A percentile compares a stretch with the other conserved stretches of the same genome.
These are phyloP conservation scores for Begonia masoniana DNA, from an alignment of 306 rosid genomes.

Conservation along the genomic window DNA sequence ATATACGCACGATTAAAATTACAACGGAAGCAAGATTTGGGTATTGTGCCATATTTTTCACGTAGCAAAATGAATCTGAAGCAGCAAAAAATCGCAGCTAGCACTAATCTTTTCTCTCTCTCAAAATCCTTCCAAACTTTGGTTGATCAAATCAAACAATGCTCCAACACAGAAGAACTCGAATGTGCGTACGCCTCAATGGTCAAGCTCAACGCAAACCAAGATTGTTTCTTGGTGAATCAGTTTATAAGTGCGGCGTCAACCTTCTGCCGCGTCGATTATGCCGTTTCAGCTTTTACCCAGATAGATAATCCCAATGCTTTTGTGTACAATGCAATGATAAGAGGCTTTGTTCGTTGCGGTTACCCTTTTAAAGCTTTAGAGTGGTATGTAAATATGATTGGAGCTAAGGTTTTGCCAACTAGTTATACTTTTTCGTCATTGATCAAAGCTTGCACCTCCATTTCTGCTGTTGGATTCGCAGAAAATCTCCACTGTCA, in stretches of 20 bases:
- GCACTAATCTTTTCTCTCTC: conserved; percentile 1
- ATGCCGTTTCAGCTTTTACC: conserved; percentile 33
- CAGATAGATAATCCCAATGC: conserved; percentile 37
- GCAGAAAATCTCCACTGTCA: conserved; percentile 52
- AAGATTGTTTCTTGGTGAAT: conserved; percentile 22
- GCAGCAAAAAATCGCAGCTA: conserved; percentile 2
- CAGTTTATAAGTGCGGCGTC: conserved; percentile 21
- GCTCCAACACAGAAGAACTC: conserved; percentile 20
- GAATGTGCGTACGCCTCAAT: conserved; percentile 41
- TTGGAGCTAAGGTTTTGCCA: conserved; percentile 26
- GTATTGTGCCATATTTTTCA: neutral
- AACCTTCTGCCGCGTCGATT: conserved; percentile 9
- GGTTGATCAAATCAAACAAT: conserved; percentile 25
- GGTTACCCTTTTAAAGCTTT: conserved; percentile 29
- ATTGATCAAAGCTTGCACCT: conserved; percentile 46
- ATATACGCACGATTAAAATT: no score
- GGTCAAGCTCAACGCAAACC: conserved; percentile 41
- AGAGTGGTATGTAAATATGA: conserved; percentile 29
- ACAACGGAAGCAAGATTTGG: no score
- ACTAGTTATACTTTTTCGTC: conserved; percentile 61
- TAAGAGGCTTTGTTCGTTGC: conserved; percentile 39
- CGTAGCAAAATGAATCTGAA: conserved; percentile 1
- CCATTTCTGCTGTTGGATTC: conserved; percentile 11
- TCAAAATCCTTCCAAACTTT: conserved; percentile 12
- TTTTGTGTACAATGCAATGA: conserved; percentile 56